phyloP scores from a whole-genome alignment of 768 basidiomycete species.

The Neoboletus brunneissimus region DNA sequence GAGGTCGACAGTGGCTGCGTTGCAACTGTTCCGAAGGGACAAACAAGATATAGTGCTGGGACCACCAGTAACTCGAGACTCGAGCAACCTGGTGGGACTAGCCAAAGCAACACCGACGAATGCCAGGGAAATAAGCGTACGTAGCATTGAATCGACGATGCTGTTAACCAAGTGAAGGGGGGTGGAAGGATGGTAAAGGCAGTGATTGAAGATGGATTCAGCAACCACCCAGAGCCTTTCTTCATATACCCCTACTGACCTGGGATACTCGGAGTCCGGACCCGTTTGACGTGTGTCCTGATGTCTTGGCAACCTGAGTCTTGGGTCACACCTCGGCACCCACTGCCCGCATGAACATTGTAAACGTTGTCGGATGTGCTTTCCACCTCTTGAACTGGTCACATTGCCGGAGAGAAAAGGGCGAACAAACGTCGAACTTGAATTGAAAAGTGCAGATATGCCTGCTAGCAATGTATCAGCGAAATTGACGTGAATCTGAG shows the following conservation, averaged over 20 bases:
- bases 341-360: not conserved
- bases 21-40: conserved; percentile 23
- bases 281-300: too few relatives aligned
- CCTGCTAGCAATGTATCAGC: too few relatives aligned
- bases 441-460: too few relatives aligned
- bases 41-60: conserved; percentile 2
- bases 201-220: too few relatives aligned
- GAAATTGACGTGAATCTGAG: too few relatives aligned
- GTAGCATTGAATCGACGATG: conserved; percentile 1
- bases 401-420: not conserved
- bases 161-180: too few relatives aligned
- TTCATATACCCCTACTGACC: too few relatives aligned
- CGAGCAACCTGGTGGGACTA: not conserved
- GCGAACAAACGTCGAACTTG: too few relatives aligned
- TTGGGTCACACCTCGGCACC: conserved; percentile 1
- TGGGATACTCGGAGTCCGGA: conserved; percentile 9
- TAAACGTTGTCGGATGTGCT: not conserved
- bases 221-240: not conserved
- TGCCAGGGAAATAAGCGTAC: not conserved
- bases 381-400: not conserved
- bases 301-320: not conserved
- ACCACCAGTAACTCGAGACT: not conserved
- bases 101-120: conserved; percentile 5
- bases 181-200: too few relatives aligned
- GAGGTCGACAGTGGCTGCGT: conserved; percentile 15